Evolutionary conservation across 164 flowering plant genomes (phyloP), one percentile per base, ranked within the genome.

Genomic region (Pachysandra terminalis): DNA sequence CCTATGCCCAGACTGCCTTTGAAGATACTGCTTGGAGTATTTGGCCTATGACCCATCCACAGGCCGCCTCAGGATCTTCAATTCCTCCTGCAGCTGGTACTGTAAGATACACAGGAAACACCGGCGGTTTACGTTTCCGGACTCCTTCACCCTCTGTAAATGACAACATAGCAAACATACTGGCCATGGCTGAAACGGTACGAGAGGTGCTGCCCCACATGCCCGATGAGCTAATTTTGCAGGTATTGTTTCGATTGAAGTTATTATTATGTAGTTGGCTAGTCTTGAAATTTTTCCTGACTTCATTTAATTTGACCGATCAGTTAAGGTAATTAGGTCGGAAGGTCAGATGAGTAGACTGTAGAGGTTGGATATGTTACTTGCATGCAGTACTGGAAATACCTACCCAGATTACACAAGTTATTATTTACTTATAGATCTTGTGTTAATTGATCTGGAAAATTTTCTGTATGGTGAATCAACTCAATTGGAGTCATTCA

Each of bases 151-250:
- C 81, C 17, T 24, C 83, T 66, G 73, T 77, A 32, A 78, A 77
- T 76, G 95, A 83, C 24, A 75, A 79, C 78, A 28, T 89, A 65
- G 81, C 95, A 23, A 83, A 82, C 74, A 80, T 95, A 58, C 85
- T 90, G 65, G 82, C 97, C 65, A 92, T 95, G 99, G 95, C 90
- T 28, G 94, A 90, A 66, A 88, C 96, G 19, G 97, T 95, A 17
- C 72, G 97, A 59, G 99, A 95, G 77, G 99, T 95, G 80, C 73
- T 95, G 57, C 99, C 99, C 45, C 97, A 95, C 57, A 70, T 95
- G n/a, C 92, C 99, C 7, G 93, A 90, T 65, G 98, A 95, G 67
- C 21, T 92, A 61, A 92, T 95, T 76, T 83, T 90, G 60, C 93
- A 88, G 99, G 98, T 95, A 81, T 28, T 56, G 16, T 63, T 57